These are phyloP conservation scores for Eucalyptus victrix DNA, from an alignment of 345 rosid species.

Conservation along the genomic window DNA sequence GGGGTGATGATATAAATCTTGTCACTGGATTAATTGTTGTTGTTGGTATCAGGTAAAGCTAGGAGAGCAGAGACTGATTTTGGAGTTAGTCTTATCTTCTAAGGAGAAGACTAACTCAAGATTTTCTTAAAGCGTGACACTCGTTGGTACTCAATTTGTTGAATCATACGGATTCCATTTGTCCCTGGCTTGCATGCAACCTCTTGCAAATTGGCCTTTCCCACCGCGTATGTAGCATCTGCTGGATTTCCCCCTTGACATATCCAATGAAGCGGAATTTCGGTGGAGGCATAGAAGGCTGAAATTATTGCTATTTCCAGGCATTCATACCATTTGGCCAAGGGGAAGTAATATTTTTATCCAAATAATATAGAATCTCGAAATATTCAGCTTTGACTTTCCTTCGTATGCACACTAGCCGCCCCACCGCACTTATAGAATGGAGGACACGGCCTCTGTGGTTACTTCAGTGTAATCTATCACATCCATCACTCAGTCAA, in stretches of 20 bases:
- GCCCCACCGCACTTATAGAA: background rate
- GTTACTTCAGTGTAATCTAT: background rate
- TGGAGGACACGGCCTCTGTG: background rate
- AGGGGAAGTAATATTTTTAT: background rate
- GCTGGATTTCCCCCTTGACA: too few relatives aligned
- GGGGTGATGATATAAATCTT: too few relatives aligned
- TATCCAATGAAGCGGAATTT: too few relatives aligned
- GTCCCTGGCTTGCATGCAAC: background rate
- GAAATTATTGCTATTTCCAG: background rate
- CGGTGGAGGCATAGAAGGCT: background rate
- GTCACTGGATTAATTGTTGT: background rate
- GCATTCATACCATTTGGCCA: background rate
- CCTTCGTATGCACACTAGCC: background rate
- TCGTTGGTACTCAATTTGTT: background rate
- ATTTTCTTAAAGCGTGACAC: background rate
- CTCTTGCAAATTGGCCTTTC: background rate
- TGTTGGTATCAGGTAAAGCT: background rate
- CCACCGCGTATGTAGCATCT: too few relatives aligned
- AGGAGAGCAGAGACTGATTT: background rate
- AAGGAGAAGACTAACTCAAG: background rate
- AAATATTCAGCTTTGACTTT: background rate
- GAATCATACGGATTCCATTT: background rate
- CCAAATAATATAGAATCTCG: background rate
- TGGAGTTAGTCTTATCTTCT: background rate
- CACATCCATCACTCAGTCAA: too few relatives aligned